Evolutionary conservation across 2,329 filamentous ascomycete genomes (phyloP), one percentile per base, ranked within the genome.

Genomic region (Sporothrix pallida): DNA sequence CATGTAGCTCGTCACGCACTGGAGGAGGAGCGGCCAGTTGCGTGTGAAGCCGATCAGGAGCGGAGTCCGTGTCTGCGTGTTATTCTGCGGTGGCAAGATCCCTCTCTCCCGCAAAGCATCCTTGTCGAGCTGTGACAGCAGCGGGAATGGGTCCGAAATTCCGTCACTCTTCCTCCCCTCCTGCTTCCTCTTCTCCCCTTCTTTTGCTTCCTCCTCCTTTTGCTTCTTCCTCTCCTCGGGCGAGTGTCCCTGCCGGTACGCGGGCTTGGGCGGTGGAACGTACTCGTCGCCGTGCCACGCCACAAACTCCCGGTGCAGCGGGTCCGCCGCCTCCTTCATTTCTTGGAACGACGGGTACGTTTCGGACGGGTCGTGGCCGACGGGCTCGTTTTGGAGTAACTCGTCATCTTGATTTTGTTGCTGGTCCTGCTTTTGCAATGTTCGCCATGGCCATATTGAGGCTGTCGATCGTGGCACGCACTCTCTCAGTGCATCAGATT

Each of bases 21-120:
- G 88, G 15, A 87, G 83, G 1, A 90, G 82, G 73, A 89, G 81
- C 1, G 84, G 84, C 84, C 85, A 88, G 72, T 85, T 85, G 48
- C 87, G 82, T 0, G 87, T 88, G 80, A 90, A 90, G n/a, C 87
- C 86, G 74, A 90, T 88, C 68, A 89, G 81, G 9, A 90, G 82
- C 1, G 88, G 87, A 3, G 88, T 63, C 37, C 63, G 72, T 6
- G 56, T 73, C 4, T 81, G 79, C 70, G 80, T 81, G 77, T 83
- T 81, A 3, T 82, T 78, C 72, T 84, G 80, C 54, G 79, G 75
- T 17, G 79, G 78, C 0, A 85, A 82, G 10, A 78, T 71, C 75
- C 31, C 31, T 31, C 31, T 31, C 5, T 87, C 87, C 81, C 85
- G 86, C 31, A 77, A 0, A 83, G 81, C 1, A 84, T 84, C 5